Evolutionary conservation across 345 rosid species (phyloP), one percentile per base, ranked within the genome.

Genomic region (Heritiera fomes): DNA sequence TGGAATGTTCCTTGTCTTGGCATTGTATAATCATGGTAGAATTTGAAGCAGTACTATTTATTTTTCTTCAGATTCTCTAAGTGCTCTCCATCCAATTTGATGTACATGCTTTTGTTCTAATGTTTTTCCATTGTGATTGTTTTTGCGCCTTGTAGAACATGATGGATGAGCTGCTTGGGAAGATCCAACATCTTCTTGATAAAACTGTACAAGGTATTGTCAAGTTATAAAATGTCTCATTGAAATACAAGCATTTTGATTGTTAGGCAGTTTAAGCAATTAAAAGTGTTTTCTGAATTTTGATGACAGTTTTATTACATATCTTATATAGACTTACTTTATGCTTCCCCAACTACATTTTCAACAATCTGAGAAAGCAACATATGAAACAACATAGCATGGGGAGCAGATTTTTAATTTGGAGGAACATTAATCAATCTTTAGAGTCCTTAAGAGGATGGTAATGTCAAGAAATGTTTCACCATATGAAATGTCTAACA

Each of bases 171-270:
- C 88, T 58, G 79, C 83, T 82, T 81, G 89, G 78, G 78, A 96
- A 89, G 86, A 76, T 87, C 80, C 91, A 92, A 74, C 84, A 85
- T 82, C 97, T 94, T 82, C 91, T 94, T 70, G 97, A 94, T 81
- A 89, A 88, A 83, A 87, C 97, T 23, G 86, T 91, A 67, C 94
- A 94, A 92, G 99, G 99, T 95, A 87, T 61, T 79, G 17, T 74
- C 47, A 23, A 60, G 32, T 38, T 66, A 55, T 60, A 30, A 64
- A 41, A 38, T 60, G 47, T 28, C 49, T 49, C 58, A 55, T 64
- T 74, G 72, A 28, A 30, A 38, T 79, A 12, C 38, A 13, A 23
- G 32, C 50, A 61, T 75, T 63, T 43, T 30, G n/a, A 12, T 75
- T 75, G 11, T 47, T 28, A n/a, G 60, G 75, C 59, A 52, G 50